Base-by-base conservation (phyloP, 495 filamentous ascomycete genomes). In the Daldinia caldariorum region DNA sequence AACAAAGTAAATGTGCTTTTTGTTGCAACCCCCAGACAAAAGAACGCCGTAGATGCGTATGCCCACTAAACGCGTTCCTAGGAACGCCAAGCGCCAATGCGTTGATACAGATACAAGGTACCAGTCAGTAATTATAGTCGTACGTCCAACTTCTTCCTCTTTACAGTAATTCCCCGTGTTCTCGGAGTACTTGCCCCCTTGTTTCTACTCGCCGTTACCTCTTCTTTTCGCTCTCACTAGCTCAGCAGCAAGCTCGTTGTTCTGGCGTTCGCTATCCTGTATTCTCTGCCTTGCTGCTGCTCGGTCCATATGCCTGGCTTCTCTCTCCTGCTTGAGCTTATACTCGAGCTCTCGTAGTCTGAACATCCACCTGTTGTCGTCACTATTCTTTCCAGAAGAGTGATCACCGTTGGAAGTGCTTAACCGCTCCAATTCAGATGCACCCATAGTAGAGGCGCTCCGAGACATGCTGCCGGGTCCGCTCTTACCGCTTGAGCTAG, bases 301-400 rank as follows among this genome's bases (percentile, higher is more conserved):
- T 20, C 94, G 88, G 80, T 99, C 95, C 49, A 95, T 77, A 29
- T 94, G 75, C 39, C 96, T 82, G n/a, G 88, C 94, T 76, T 97
- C 95, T 9, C 95, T 81, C 78, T 99, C 95, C 18, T 89, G 89
- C 73, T 97, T 97, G 31, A 99, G 83, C 69, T 94, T 87, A 74
- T 89, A 87, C 83, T 99, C 96, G 45, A 98, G 78, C 70, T 97
- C 94, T 57, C 90, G 86, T 16, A 99, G 80, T 18, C 96, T 83
- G 50, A 96, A 86, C 71, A 94, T 89, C 92, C 92, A 98, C 35
- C 87, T 83, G 73, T 90, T 88, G 62, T 95, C 90, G 58, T 86
- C 85, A 1, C 80, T 68, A 1, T 78, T 79, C 73, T 55, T 70
- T 18, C 41, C 70, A 20, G 38, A 53, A 22, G 58, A 43, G 31